Evolutionary conservation across 75 land plant genomes (phyloP), one percentile per base, ranked within the genome.

Genomic region (Chamaecyparis obtusa): DNA sequence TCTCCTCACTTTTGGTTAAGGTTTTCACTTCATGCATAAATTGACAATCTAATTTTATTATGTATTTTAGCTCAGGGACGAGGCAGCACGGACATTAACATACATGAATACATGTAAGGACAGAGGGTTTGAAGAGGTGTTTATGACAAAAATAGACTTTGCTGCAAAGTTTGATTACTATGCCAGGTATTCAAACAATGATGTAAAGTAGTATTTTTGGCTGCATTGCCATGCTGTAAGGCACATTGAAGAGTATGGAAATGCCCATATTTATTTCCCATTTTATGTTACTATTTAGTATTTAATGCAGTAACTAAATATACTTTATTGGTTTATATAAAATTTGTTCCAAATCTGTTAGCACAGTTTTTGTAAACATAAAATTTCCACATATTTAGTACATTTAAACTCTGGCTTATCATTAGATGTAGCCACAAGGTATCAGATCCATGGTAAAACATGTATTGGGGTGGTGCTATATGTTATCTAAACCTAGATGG

Each of bases 141-240:
- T 96, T 86, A 90, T 96, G 93, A 93, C 94, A 30, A 91, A 86
- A 84, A 86, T 94, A 82, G 99, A 96, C 43, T 93, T 89, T 87
- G 85, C 98, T 91, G 91, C 95, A 33, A 96, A 93, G 87, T 97
- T 92, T 90, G 99, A 97, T 86, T 93, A 91, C 83, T 93, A 93
- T 86, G 87, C 94, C 83, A 95, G 98, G 99, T 97, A 86, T 21
- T 76, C 82, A 80, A 41, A 27, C 21, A 80, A 44, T 9, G 30
- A 1, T 27, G 4, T 14, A 80, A 72, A 72, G 14, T 72, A 33
- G 76, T 10, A 13, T 33, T 67, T 27, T 19, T 1, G 5, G 71
- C 71, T 24, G 9, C 71, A 67, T 27, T 24, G 9, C 71, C 71
- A 4, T 67, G n/a, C 71, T 67, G n/a, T 21, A 67, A 11, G 54